phyloP scores from a whole-genome alignment of 2,329 filamentous ascomycete genomes.

The Phoma herbarum region DNA sequence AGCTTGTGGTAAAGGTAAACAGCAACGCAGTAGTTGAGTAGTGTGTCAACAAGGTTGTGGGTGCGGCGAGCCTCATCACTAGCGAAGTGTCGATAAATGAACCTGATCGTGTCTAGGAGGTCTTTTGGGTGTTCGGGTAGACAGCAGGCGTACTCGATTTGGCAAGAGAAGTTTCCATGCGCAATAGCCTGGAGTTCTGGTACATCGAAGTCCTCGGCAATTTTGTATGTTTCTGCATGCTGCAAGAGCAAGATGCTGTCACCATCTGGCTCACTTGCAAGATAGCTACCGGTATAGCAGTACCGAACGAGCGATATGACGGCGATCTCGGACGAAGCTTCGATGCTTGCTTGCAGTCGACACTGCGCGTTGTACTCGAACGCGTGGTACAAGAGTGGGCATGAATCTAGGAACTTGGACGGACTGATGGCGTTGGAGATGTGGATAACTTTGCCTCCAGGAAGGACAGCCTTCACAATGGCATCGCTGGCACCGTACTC shows the following conservation, averaged over 20 bases:
- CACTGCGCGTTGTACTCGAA: constrained; percentile 50
- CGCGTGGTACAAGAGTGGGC: constrained; percentile 51
- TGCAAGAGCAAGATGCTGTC: constrained; percentile 48
- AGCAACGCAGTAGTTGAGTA: constrained; percentile 56
- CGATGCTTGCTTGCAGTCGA: constrained; percentile 49
- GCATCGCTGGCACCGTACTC: constrained; percentile 31
- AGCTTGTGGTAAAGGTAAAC: constrained; percentile 52
- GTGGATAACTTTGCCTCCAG: constrained; percentile 41
- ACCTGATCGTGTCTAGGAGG: constrained; percentile 53
- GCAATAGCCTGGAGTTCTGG: constrained; percentile 51
- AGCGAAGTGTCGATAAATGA: constrained; percentile 43
- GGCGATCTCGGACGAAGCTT: constrained; percentile 45
- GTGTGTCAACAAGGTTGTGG: constrained; percentile 47
- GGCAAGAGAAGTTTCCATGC: constrained; percentile 51
- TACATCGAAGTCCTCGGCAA: constrained; percentile 54
- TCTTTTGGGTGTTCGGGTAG: constrained; percentile 50
- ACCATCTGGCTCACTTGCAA: constrained; percentile 25
- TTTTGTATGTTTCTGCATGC: constrained; percentile 53
- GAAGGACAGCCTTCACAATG: constrained; percentile 45
- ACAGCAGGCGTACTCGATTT: constrained; percentile 52
- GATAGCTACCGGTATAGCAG: constrained; percentile 54
- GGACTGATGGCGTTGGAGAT: constrained; percentile 46
- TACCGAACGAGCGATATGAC: constrained; percentile 53
- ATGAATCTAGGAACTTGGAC: constrained; percentile 45
- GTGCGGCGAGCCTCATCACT: constrained; percentile 33